phyloP scores from a whole-genome alignment of 257 asterid species.

The Solanum piurae region DNA sequence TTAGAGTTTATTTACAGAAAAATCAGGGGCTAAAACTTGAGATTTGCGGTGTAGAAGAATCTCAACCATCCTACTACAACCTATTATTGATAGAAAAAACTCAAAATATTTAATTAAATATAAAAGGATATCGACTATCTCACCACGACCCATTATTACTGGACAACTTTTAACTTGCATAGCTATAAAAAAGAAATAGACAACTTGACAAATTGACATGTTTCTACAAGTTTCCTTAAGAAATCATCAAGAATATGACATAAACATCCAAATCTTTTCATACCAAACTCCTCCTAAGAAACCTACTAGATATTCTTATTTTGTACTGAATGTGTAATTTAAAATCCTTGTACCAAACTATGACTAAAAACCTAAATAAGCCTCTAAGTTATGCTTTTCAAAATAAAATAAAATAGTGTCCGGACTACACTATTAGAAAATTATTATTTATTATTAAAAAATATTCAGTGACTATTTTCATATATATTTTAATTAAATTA shows the following conservation, averaged over 20 bases:
- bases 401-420: neutral
- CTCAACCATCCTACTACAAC: neutral
- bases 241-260: neutral
- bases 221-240: neutral
- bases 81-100: too few species aligned
- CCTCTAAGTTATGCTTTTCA: too few species aligned
- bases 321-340: too few species aligned
- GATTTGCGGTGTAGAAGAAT: too few species aligned
- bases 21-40: neutral
- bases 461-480: neutral
- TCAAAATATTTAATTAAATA: too few species aligned
- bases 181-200: neutral
- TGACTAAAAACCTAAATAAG: too few species aligned
- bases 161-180: neutral
- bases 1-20: too few species aligned
- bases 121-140: too few species aligned
- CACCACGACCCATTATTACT: neutral
- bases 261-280: slow-evolving; percentile 1
- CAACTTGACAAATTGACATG: neutral
- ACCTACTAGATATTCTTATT: neutral
- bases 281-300: slow-evolving; percentile 1
- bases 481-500: too few species aligned
- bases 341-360: too few species aligned
- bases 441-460: too few species aligned
- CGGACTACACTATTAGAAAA: neutral